Evolutionary conservation across 805 yeast genomes (phyloP), one percentile per base, ranked within the genome.

Genomic region (Barnettozyma sucrosica): DNA sequence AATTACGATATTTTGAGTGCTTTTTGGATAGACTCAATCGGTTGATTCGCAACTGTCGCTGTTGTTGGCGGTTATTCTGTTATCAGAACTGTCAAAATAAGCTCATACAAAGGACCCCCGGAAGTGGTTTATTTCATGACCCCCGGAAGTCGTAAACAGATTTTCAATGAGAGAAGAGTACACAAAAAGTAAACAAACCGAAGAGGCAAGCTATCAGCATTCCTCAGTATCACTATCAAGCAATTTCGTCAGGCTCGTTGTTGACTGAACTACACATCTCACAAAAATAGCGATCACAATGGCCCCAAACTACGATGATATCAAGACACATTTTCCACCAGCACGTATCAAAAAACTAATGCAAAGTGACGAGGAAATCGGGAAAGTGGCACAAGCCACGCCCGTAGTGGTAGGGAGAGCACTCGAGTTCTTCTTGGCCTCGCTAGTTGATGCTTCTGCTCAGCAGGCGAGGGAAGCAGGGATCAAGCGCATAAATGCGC

Each of bases 391-490:
- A 4, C 97, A 90, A 62, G 97, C 97, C 2, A 95, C 99, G 2
- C 99, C 99, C 0, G 85, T 92, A n/a, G 92, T 92, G 16, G 96
- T 93, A 8, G 97, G 98, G 7, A 78, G 97, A 52, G 96, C 99
- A 0, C 72, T 93, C 45, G 98, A 93, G 68, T 77, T 89, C 51
- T 93, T 93, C 64, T 80, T 93, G 76, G 88, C 95, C 44, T 80
- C 93, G 46, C 73, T 93, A 47, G 95, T 93, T 43, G 90, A 87
- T 57, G 89, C 86, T 41, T 77, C 95, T 19, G 82, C 88, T 44
- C 75, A 77, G 36, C 88, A 85, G 53, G 96, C 97, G 5, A 78
- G 81, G 46, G 71, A 71, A 41, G 76, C 80, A 50, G 93, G 92
- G 11, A 81, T 83, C 14, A 84, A 85, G 60, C 77, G 96, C 55